Conservation (phyloP, 352 stramenopile genomes). For the Pythium oligandrum region DNA sequence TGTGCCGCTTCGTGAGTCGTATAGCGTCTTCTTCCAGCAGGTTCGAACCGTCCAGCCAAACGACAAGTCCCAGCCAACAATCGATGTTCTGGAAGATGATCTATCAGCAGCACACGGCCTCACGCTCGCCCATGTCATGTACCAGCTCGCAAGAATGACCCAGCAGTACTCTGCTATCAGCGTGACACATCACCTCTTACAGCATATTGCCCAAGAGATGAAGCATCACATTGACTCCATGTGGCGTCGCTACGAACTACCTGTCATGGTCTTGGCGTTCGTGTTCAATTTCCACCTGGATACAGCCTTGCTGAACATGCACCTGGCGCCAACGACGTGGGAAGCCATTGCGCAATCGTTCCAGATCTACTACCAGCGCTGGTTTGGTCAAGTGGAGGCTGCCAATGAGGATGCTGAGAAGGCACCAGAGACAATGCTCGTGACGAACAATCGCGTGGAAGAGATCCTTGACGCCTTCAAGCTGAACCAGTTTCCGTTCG, state of each 20-base stretch:
- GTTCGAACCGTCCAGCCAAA: neutral
- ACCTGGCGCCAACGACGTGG: conserved; percentile 40
- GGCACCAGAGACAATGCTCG: conserved; percentile 6
- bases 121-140: conserved; percentile 73
- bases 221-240: conserved; percentile 45
- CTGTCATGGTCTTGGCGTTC: conserved; percentile 67
- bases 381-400: conserved; percentile 32
- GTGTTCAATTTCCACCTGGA: conserved; percentile 81
- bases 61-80: conserved; percentile 6
- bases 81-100: conserved; percentile 28
- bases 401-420: neutral
- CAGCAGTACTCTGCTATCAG: conserved; percentile 46
- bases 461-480: conserved; percentile 62
- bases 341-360: conserved; percentile 58
- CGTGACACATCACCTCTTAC: neutral
- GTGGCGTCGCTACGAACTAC: conserved; percentile 73
- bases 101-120: conserved; percentile 31
- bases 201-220: conserved; percentile 37
- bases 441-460: conserved; percentile 29
- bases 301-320: conserved; percentile 44
- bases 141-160: conserved; percentile 69
- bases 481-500: conserved; percentile 68
- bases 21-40: conserved; percentile 52
- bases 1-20: conserved; percentile 56
- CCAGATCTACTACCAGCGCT: conserved; percentile 58